Evolutionary conservation across 176 grass and related monocot species (phyloP), one percentile per base, ranked within the genome.

Genomic region (Aegilops longissima): DNA sequence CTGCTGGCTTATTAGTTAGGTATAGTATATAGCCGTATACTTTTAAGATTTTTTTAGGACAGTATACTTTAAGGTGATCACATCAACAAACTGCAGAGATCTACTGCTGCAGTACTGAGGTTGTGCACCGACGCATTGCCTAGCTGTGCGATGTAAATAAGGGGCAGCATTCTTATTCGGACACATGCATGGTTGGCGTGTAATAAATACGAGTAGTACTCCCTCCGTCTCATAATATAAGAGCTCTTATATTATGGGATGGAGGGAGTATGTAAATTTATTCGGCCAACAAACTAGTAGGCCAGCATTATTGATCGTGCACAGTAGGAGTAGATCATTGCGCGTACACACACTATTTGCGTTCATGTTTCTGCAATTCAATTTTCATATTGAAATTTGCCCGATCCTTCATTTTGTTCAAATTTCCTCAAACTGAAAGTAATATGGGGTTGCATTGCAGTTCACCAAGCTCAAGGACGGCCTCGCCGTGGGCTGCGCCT

Each of bases 401-500:
- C 24, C 0, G 6, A n/a, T 74, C 8, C 23, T 71, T 4, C 12
- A 47, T 51, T 34, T 27, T 31, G 27, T 33, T 56, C 30, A 56
- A 54, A 56, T 77, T 76, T 18, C 71, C 0, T 23, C 5, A 13
- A 38, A 70, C 13, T 73, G 42, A 16, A 27, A 49, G 42, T 74
- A 49, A 73, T 12, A 21, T 70, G 39, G n/a, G 7, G n/a, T 6
- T 73, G 39, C 24, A 31, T 52, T 34, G 66, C 91, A 98, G 97
- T 89, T 99, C 24, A 99, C 94, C 2, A 96, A 96, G 87, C 90
- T 99, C 25, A 90, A 82, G 85, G 97, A 96, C 20, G 97, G 97
- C 12, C 77, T 99, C 20, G 97, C 94, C 11, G 86, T 99, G 17
- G 97, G 97, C 0, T 94, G 94, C 82, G 92, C 97, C 70, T 99